Conservation (phyloP, 495 filamentous ascomycete genomes). For the Hypoxylon crocopeplum region DNA sequence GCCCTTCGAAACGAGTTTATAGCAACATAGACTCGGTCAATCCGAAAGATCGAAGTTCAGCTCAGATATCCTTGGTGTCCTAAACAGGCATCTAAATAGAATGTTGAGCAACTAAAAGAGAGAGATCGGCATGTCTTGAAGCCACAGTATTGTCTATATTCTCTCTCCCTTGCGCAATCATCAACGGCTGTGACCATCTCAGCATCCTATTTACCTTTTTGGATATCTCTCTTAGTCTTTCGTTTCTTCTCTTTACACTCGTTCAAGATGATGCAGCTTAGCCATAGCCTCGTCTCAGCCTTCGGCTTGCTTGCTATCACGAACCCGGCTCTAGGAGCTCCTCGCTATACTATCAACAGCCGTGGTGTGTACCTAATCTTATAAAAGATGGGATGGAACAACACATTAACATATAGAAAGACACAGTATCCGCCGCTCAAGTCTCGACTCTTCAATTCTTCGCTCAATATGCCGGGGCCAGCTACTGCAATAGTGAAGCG, state of each 20-base stretch:
- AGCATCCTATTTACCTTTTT: not conserved
- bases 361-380: constrained; percentile 11
- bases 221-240: not conserved
- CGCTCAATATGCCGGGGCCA: constrained; percentile 72
- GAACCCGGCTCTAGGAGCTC: constrained; percentile 12
- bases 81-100: too few relatives aligned
- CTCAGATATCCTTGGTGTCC: too few relatives aligned
- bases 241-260: not conserved
- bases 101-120: not conserved
- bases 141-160: not conserved
- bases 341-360: not conserved
- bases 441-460: constrained; percentile 65
- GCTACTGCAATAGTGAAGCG: constrained; percentile 69
- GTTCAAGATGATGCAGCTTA: constrained; percentile 33
- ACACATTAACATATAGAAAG: constrained; percentile 24
- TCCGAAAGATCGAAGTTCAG: not conserved
- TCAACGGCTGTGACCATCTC: not conserved
- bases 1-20: too few relatives aligned
- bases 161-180: not conserved
- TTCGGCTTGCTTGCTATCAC: constrained; percentile 21
- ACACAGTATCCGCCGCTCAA: constrained; percentile 40
- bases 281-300: constrained; percentile 22
- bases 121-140: constrained; percentile 16
- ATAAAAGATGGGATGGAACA: not conserved
- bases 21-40: too few relatives aligned